These are phyloP conservation scores for Rhododendron griersonianum DNA, from an alignment of 148 eudicot species.

Conservation along the genomic window DNA sequence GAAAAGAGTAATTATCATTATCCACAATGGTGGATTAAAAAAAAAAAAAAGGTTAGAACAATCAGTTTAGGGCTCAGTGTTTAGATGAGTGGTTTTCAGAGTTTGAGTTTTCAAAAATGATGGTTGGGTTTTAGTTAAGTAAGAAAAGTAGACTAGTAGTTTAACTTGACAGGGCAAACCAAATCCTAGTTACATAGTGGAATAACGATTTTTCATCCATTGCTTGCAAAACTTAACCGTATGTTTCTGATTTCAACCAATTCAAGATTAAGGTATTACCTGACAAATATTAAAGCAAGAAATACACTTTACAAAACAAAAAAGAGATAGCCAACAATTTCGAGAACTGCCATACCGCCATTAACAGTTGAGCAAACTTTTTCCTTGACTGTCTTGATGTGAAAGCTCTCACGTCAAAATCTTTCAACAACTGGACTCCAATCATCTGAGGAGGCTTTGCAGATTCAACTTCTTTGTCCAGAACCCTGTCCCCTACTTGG, in stretches of 20 bases:
- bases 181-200: not conserved
- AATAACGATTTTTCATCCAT: not conserved
- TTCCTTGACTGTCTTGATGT: slow-evolving; percentile 61
- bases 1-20: not conserved
- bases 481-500: slow-evolving; percentile 63
- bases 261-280: not conserved
- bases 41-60: not conserved
- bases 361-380: slow-evolving; percentile 37
- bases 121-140: not conserved
- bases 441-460: slow-evolving; percentile 91
- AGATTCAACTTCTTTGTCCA: slow-evolving; percentile 75
- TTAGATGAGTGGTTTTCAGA: not conserved
- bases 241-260: not conserved
- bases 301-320: not conserved
- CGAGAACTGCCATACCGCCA: slow-evolving; percentile 40
- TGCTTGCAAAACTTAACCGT: not conserved
- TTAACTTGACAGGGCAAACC: not conserved
- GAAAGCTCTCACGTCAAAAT: slow-evolving; percentile 42
- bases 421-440: slow-evolving; percentile 84
- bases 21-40: not conserved
- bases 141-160: not conserved
- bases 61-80: not conserved
- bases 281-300: not conserved
- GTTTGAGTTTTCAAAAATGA: not conserved
- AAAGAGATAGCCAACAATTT: not conserved